Conservation (phyloP, 1,139 yeast species). For the Candida smagusa region DNA sequence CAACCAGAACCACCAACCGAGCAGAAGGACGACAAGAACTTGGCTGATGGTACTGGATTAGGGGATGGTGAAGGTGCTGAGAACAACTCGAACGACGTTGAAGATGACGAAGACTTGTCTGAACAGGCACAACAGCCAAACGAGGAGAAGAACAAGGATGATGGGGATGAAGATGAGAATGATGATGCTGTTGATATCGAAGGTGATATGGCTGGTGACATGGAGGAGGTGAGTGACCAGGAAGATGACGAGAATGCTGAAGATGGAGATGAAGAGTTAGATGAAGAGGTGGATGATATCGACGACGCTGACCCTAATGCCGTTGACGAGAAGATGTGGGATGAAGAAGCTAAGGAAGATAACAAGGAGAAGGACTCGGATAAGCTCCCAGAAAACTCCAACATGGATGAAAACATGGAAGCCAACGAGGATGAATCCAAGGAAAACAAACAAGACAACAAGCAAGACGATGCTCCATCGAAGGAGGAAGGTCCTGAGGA, state of each 20-base stretch:
- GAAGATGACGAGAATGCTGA: constrained; percentile 58
- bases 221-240: constrained; percentile 76
- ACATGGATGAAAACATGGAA: constrained; percentile 57
- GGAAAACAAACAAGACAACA: constrained; percentile 28
- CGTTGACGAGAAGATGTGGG: constrained; percentile 98
- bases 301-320: constrained; percentile 94
- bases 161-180: constrained; percentile 55
- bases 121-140: constrained; percentile 88
- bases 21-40: constrained; percentile 55
- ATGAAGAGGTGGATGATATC: constrained; percentile 86
- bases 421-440: constrained; percentile 56
- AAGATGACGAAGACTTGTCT: constrained; percentile 85
- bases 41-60: constrained; percentile 89
- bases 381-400: constrained; percentile 56
- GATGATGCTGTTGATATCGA: constrained; percentile 90
- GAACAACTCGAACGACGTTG: constrained; percentile 78
- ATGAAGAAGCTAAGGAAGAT: constrained; percentile 79
- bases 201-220: constrained; percentile 94
- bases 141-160: constrained; percentile 66
- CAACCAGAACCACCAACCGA: constrained; percentile 82
- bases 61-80: constrained; percentile 96
- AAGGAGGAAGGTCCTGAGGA: constrained; percentile 28
- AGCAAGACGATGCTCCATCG: constrained; percentile 32
- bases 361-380: constrained; percentile 73
- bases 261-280: constrained; percentile 60